Conservation (phyloP, 2,329 filamentous ascomycete species). For the Pestalotiopsis sp. region DNA sequence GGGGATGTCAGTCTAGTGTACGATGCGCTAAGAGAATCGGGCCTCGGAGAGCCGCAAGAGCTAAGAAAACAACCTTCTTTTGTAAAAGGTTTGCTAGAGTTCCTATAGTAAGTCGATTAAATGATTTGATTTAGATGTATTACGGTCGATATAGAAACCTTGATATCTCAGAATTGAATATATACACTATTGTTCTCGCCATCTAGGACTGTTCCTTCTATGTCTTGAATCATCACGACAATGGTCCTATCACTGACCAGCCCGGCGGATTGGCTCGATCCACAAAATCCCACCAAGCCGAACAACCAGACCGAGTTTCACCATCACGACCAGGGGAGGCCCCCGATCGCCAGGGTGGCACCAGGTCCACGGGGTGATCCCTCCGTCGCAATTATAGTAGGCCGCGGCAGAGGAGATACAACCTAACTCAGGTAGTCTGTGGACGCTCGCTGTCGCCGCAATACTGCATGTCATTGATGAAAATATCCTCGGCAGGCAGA, state of each 20-base stretch:
- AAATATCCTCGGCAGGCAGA: not conserved
- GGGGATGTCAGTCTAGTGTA: not conserved
- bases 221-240: too few relatives aligned
- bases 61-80: too few relatives aligned
- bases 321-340: not conserved
- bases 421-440: not conserved
- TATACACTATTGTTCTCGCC: too few relatives aligned
- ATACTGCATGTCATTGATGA: not conserved
- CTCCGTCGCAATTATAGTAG: constrained; percentile 1
- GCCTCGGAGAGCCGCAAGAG: not conserved
- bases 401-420: not conserved
- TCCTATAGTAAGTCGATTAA: too few relatives aligned
- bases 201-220: too few relatives aligned
- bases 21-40: not conserved
- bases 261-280: not conserved
- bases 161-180: too few relatives aligned
- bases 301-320: constrained; percentile 1
- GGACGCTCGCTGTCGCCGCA: not conserved
- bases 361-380: constrained; percentile 4
- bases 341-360: not conserved
- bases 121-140: too few relatives aligned
- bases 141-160: too few relatives aligned
- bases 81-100: too few relatives aligned
- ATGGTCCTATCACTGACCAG: not conserved
- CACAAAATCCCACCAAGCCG: not conserved